Percentiles rank a stretch among this genome's conserved stretches.
Evolutionary conservation across 306 rosid genomes (phyloP).

Genomic region (Abrus pulchellus): DNA sequence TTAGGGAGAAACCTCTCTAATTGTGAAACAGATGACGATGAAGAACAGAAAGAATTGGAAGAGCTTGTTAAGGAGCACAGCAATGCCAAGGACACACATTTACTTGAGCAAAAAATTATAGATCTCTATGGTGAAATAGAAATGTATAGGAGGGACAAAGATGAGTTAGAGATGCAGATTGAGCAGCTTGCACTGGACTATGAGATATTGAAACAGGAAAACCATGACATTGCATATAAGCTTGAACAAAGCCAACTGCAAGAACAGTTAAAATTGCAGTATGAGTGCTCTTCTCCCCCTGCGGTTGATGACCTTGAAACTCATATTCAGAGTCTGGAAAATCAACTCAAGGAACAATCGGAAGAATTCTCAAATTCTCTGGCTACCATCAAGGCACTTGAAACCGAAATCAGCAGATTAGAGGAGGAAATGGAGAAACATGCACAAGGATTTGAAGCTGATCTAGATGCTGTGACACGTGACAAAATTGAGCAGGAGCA

Average conservation of each 20-base stretch:
- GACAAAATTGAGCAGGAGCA: slow-evolving; percentile 94
- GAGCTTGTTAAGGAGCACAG: slow-evolving; percentile 75
- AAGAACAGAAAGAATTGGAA: slow-evolving; percentile 86
- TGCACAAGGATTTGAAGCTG: slow-evolving; percentile 74
- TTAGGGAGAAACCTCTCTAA: slow-evolving; percentile 53
- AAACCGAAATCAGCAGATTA: slow-evolving; percentile 65
- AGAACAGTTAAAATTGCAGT: slow-evolving; percentile 86
- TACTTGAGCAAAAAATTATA: slow-evolving; percentile 73
- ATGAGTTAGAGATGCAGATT: slow-evolving; percentile 95
- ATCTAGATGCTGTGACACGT: slow-evolving; percentile 65
- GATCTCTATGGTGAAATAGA: slow-evolving; percentile 89
- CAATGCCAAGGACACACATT: slow-evolving; percentile 62
- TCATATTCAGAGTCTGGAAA: slow-evolving; percentile 72
- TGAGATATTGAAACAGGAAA: slow-evolving; percentile 98
- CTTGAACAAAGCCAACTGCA: slow-evolving; percentile 90
- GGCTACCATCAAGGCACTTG: slow-evolving; percentile 67
- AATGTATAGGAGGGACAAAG: slow-evolving; percentile 87
- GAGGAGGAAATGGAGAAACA: slow-evolving; percentile 87
- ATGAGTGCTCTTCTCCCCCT: slow-evolving; percentile 77
- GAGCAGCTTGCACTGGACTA: slow-evolving; percentile 99
- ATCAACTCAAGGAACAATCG: slow-evolving; percentile 68
- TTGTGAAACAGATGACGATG: slow-evolving; percentile 68
- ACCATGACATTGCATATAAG: slow-evolving; percentile 85
- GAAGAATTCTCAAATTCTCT: slow-evolving; percentile 74
- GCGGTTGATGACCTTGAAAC: slow-evolving; percentile 60